These are phyloP conservation scores for Prunus yedoensis DNA, from an alignment of 331 rosid species.

Conservation along the genomic window DNA sequence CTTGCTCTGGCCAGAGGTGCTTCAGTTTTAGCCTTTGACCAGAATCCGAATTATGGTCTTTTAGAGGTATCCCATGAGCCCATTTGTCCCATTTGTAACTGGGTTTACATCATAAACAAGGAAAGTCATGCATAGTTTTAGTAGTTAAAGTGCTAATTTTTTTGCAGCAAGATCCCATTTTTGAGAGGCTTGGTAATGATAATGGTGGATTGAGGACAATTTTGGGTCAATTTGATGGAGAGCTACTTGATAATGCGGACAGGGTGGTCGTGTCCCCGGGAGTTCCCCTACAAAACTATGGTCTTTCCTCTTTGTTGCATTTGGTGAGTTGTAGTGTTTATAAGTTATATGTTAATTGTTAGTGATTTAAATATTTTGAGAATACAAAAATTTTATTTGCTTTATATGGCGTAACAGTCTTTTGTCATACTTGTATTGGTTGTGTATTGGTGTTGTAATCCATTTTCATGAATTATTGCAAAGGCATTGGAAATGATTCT, in stretches of 20 bases:
- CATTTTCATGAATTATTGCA: not conserved
- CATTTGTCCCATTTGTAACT: not conserved
- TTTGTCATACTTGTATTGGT: not conserved
- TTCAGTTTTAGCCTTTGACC: slow-evolving; percentile 36
- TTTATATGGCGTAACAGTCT: not conserved
- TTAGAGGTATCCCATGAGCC: slow-evolving; percentile 20
- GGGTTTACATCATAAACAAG: not conserved
- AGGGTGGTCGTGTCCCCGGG: slow-evolving; percentile 41
- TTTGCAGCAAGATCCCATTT: slow-evolving; percentile 28
- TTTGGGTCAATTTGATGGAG: slow-evolving; percentile 24
- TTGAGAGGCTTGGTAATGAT: slow-evolving; percentile 13
- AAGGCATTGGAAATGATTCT: not conserved
- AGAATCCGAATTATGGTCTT: slow-evolving; percentile 19
- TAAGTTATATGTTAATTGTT: not conserved
- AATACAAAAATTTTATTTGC: not conserved
- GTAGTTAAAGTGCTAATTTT: not conserved
- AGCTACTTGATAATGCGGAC: slow-evolving; percentile 21
- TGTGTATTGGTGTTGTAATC: not conserved
- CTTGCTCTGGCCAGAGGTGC: slow-evolving; percentile 44
- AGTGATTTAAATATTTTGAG: not conserved
- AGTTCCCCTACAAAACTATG: slow-evolving; percentile 23
- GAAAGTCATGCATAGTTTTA: not conserved
- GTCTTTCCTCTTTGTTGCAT: slow-evolving; percentile 21
- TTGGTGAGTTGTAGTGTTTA: slow-evolving; percentile 10
- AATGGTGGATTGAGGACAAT: slow-evolving; percentile 28